These are phyloP conservation scores for Boletales sp. DNA, from an alignment of 768 basidiomycete genomes.

Conservation along the genomic window DNA sequence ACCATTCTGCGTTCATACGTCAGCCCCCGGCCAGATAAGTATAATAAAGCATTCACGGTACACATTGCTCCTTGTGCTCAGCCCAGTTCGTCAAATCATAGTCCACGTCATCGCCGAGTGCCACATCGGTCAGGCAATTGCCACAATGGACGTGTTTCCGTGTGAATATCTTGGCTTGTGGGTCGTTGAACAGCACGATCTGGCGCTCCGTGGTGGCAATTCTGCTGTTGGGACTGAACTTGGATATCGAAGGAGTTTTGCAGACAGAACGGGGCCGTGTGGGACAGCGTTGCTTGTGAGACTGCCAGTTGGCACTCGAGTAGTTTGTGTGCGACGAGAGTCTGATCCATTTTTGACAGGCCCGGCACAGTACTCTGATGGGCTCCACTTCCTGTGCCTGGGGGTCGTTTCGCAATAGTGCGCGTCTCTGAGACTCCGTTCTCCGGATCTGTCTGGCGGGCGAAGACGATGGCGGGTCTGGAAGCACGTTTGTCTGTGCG, in stretches of 20 bases:
- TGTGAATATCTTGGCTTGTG: slow-evolving; percentile 51
- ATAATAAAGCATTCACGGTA: slow-evolving; percentile 27
- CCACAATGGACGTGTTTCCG: slow-evolving; percentile 47
- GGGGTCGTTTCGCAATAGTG: slow-evolving; percentile 51
- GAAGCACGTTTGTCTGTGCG: background rate
- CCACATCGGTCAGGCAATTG: slow-evolving; percentile 45
- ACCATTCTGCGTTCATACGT: slow-evolving; percentile 12
- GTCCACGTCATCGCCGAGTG: slow-evolving; percentile 47
- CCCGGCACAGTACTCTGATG: slow-evolving; percentile 52
- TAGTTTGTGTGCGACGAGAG: slow-evolving; percentile 43
- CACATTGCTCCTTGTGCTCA: slow-evolving; percentile 55
- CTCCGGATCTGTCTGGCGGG: slow-evolving; percentile 19
- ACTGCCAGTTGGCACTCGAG: slow-evolving; percentile 48
- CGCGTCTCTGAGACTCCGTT: slow-evolving; percentile 44
- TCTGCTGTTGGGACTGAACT: slow-evolving; percentile 49
- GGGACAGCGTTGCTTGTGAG: slow-evolving; percentile 48
- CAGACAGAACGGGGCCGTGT: slow-evolving; percentile 20
- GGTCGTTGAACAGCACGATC: slow-evolving; percentile 59
- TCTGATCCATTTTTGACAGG: slow-evolving; percentile 62
- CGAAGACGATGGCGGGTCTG: background rate
- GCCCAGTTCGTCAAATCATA: slow-evolving; percentile 62
- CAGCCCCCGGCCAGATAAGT: background rate
- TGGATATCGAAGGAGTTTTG: slow-evolving; percentile 14
- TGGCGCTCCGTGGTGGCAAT: slow-evolving; percentile 63
- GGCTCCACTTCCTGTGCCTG: slow-evolving; percentile 47